Evolutionary conservation across 768 basidiomycete genomes (phyloP).

Genomic region (Mycena filopes): DNA sequence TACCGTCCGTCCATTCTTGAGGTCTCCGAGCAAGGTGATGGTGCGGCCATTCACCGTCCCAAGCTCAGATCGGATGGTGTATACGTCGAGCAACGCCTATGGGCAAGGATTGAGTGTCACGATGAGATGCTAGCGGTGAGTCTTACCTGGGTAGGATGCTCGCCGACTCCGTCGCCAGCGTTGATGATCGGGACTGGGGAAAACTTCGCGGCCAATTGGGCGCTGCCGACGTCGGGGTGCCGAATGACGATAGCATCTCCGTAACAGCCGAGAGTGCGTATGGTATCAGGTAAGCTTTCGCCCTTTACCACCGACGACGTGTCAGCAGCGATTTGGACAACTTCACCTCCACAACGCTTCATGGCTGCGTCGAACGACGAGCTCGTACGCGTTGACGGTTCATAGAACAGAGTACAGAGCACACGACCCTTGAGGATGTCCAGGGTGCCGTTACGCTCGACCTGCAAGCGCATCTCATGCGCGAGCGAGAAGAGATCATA

Average conservation of each 20-base stretch:
- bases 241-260: constrained; percentile 94
- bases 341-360: constrained; percentile 97
- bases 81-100: constrained; percentile 88
- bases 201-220: constrained; percentile 96
- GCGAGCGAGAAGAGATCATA: constrained; percentile 95
- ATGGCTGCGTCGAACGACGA: constrained; percentile 98
- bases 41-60: constrained; percentile 98
- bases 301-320: constrained; percentile 93
- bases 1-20: constrained; percentile 98
- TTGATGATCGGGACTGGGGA: constrained; percentile 97
- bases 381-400: constrained; percentile 95
- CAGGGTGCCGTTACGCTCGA: constrained; percentile 88
- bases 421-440: constrained; percentile 93
- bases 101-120: constrained; percentile 23
- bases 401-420: constrained; percentile 93
- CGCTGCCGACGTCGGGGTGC: constrained; percentile 93
- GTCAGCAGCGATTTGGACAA: constrained; percentile 85
- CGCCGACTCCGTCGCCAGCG: constrained; percentile 96
- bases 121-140: constrained; percentile 3
- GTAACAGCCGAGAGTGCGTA: constrained; percentile 95
- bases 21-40: constrained; percentile 91
- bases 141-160: constrained; percentile 93
- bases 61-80: constrained; percentile 96
- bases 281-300: constrained; percentile 91
- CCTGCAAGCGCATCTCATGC: constrained; percentile 95